Percentiles rank a stretch among this genome's conserved stretches.
phyloP scores from a whole-genome alignment of 768 basidiomycete genomes.

The Collybia mongolica region DNA sequence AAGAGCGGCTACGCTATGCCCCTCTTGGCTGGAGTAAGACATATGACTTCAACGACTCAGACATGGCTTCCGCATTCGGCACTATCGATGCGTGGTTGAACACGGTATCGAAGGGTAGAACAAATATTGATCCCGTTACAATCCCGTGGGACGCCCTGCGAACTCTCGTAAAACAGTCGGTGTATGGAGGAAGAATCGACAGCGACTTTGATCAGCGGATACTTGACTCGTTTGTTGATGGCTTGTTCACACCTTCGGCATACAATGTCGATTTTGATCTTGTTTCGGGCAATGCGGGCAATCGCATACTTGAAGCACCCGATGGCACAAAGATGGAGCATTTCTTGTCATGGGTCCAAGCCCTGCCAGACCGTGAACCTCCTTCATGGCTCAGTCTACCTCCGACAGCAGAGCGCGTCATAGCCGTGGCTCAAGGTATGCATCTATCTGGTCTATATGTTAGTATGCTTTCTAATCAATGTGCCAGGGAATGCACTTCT shows the following conservation, averaged over 20 bases:
- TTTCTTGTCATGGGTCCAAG: slow-evolving; percentile 88
- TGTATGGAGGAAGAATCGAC: slow-evolving; percentile 93
- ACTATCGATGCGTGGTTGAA: slow-evolving; percentile 93
- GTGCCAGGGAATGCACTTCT: slow-evolving; percentile 75
- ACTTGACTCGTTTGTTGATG: slow-evolving; percentile 90
- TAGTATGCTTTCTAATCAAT: slow-evolving; percentile 6
- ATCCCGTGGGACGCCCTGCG: slow-evolving; percentile 98
- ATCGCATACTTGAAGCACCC: slow-evolving; percentile 65
- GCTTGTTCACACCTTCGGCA: slow-evolving; percentile 80
- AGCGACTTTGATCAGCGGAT: slow-evolving; percentile 94
- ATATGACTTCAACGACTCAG: slow-evolving; percentile 99
- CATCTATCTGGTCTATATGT: neutral
- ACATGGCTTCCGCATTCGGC: slow-evolving; percentile 88
- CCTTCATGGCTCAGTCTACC: slow-evolving; percentile 95
- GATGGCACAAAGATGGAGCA: slow-evolving; percentile 93
- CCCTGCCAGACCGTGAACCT: slow-evolving; percentile 89
- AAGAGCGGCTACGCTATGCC: slow-evolving; percentile 94
- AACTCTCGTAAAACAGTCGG: slow-evolving; percentile 90
- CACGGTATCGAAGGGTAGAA: slow-evolving; percentile 76
- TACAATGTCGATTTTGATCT: slow-evolving; percentile 95
- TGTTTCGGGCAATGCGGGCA: slow-evolving; percentile 62
- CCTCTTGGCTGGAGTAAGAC: slow-evolving; percentile 96
- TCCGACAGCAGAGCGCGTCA: slow-evolving; percentile 87
- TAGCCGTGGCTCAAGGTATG: slow-evolving; percentile 87
- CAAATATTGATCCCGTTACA: slow-evolving; percentile 87